These are phyloP conservation scores for Monilinia fructicola DNA, from an alignment of 2,329 filamentous ascomycete genomes.

Conservation along the genomic window DNA sequence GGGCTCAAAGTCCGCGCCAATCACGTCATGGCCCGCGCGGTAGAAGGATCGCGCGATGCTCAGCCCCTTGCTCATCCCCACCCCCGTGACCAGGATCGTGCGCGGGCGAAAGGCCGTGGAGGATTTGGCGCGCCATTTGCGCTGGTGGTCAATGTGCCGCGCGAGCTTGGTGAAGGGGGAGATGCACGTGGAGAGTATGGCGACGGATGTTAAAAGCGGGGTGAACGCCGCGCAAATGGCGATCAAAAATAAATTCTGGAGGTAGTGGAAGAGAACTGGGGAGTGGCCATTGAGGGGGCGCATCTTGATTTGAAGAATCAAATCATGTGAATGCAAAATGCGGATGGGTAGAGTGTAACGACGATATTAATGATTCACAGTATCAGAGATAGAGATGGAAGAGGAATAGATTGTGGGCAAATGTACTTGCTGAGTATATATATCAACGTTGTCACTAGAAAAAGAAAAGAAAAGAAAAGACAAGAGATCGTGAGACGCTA, in stretches of 20 bases:
- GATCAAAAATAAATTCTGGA: conserved; percentile 51
- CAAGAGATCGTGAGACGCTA: neutral
- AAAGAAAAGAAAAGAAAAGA: conserved; percentile 1
- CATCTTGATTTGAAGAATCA: neutral
- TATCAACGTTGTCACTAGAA: neutral
- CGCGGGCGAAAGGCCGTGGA: conserved; percentile 24
- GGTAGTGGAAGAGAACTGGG: conserved; percentile 42
- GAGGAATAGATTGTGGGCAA: neutral
- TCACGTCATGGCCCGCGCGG: conserved; percentile 63
- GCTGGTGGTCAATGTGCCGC: conserved; percentile 27
- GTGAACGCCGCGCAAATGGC: conserved; percentile 28
- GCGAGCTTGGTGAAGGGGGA: conserved; percentile 26
- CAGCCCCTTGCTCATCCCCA: conserved; percentile 71
- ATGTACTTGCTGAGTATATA: too few relatives aligned
- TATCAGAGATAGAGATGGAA: neutral
- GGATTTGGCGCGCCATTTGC: conserved; percentile 29
- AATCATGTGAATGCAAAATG: neutral
- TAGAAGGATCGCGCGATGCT: conserved; percentile 65
- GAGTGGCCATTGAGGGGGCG: conserved; percentile 26
- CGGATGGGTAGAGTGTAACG: neutral
- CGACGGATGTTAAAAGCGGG: conserved; percentile 33
- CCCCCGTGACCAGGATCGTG: conserved; percentile 68
- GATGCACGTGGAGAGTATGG: conserved; percentile 26
- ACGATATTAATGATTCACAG: too few relatives aligned
- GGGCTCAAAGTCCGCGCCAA: conserved; percentile 66